A percentile compares a stretch with the other conserved stretches of the same genome.
These are phyloP conservation scores for Pyrenopolyporus hunteri DNA, from an alignment of 495 filamentous ascomycete species.

Conservation along the genomic window DNA sequence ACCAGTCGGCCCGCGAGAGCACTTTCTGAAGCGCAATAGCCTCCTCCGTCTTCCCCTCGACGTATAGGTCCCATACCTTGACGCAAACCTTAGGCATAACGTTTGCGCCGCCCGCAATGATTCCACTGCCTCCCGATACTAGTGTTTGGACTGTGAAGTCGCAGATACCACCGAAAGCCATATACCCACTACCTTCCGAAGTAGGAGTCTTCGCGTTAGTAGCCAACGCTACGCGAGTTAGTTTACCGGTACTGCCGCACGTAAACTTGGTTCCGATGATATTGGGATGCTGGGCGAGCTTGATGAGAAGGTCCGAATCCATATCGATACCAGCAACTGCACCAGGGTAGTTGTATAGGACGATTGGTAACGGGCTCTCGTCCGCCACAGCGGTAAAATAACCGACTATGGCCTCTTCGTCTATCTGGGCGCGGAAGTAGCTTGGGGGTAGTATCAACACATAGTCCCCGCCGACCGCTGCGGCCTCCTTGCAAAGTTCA, in stretches of 20 bases:
- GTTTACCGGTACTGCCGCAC: conserved; percentile 86
- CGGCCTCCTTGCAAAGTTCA: conserved; percentile 71
- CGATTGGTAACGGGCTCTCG: conserved; percentile 73
- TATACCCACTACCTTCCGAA: conserved; percentile 70
- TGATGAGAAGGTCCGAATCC: conserved; percentile 86
- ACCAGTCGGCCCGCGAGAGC: conserved; percentile 81
- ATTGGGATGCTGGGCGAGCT: conserved; percentile 80
- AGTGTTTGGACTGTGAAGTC: conserved; percentile 87
- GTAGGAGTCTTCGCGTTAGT: conserved; percentile 74
- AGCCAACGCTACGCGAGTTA: conserved; percentile 80
- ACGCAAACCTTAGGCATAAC: conserved; percentile 84
- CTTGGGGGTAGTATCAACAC: conserved; percentile 78
- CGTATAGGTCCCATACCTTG: conserved; percentile 80
- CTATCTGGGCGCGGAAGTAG: conserved; percentile 82
- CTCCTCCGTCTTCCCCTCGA: conserved; percentile 72
- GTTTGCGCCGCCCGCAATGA: conserved; percentile 87
- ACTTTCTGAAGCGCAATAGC: conserved; percentile 74
- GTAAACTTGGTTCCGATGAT: conserved; percentile 91
- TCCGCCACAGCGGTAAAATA: conserved; percentile 82
- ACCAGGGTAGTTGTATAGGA: conserved; percentile 91
- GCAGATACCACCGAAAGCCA: conserved; percentile 87
- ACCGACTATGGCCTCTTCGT: conserved; percentile 75
- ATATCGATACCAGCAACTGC: conserved; percentile 91
- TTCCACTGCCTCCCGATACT: conserved; percentile 78
- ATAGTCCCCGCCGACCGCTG: conserved; percentile 76